phyloP scores from a whole-genome alignment of 176 grass and related monocot genomes.

The Raddia guianensis region DNA sequence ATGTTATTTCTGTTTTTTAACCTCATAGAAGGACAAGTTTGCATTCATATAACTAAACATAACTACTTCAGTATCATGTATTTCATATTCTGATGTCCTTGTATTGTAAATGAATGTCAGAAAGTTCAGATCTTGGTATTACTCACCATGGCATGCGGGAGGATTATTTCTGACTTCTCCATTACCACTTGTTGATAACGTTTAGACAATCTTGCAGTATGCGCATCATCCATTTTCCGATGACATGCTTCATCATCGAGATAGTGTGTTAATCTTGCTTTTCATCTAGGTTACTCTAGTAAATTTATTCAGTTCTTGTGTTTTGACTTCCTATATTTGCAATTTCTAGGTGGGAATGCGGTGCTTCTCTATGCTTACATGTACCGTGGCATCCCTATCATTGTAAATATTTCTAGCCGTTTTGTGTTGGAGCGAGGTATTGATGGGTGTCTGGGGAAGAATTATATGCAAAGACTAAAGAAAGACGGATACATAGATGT shows the following conservation, averaged over 20 bases:
- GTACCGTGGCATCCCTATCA: conserved; percentile 50
- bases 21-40: neutral
- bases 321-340: neutral
- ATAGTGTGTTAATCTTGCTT: neutral
- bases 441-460: conserved; percentile 70
- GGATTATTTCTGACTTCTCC: conserved; percentile 12
- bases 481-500: conserved; percentile 88
- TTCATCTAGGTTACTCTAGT: conserved; percentile 3
- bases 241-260: neutral
- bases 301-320: neutral
- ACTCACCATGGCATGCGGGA: neutral
- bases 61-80: neutral
- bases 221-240: neutral
- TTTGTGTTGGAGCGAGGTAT: conserved; percentile 84
- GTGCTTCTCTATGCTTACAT: conserved; percentile 82
- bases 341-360: conserved; percentile 71
- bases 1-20: conserved; percentile 2
- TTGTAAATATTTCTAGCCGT: conserved; percentile 81
- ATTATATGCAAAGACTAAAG: conserved; percentile 79
- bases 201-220: neutral
- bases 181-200: conserved; percentile 1
- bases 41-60: neutral
- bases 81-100: neutral
- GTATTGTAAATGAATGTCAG: neutral
- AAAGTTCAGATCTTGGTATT: neutral